These are phyloP conservation scores for Coniosporium apollinis DNA, from an alignment of 495 filamentous ascomycete genomes.

Conservation along the genomic window DNA sequence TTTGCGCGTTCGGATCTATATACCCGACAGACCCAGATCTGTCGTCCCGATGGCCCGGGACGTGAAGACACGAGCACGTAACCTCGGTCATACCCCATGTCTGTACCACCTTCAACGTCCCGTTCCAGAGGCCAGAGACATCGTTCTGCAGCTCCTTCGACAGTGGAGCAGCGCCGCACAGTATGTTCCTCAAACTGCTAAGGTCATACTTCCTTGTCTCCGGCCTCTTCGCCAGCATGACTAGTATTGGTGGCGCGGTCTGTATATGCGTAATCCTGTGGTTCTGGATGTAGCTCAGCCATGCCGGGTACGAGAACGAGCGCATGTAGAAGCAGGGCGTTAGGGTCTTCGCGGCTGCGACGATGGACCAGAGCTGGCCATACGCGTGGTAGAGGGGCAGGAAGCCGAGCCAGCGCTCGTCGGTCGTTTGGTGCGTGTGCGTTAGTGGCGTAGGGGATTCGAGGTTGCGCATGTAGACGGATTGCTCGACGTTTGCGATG, in stretches of 20 bases:
- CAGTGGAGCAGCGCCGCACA: constrained; percentile 25
- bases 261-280: constrained; percentile 24
- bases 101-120: constrained; percentile 22
- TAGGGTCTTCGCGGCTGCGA: constrained; percentile 13
- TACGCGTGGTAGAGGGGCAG: constrained; percentile 30
- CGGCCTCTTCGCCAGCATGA: constrained; percentile 26
- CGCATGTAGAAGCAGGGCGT: constrained; percentile 23
- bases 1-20: constrained; percentile 20
- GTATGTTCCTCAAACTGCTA: constrained; percentile 19
- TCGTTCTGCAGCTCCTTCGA: constrained; percentile 24
- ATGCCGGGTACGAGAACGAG: constrained; percentile 18
- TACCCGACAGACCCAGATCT: constrained; percentile 20
- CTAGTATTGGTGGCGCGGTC: constrained; percentile 24
- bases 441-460: constrained; percentile 10
- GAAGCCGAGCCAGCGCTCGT: constrained; percentile 25
- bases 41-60: constrained; percentile 20
- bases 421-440: constrained; percentile 5
- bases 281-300: constrained; percentile 17
- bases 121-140: constrained; percentile 14
- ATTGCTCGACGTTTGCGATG: constrained; percentile 24
- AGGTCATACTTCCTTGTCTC: constrained; percentile 22
- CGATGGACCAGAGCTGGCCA: constrained; percentile 29
- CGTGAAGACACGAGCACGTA: constrained; percentile 21
- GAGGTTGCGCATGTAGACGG: constrained; percentile 21
- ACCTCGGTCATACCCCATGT: constrained; percentile 27